Conservation (phyloP, 768 basidiomycete genomes). For the Amanita pallidorosea region DNA sequence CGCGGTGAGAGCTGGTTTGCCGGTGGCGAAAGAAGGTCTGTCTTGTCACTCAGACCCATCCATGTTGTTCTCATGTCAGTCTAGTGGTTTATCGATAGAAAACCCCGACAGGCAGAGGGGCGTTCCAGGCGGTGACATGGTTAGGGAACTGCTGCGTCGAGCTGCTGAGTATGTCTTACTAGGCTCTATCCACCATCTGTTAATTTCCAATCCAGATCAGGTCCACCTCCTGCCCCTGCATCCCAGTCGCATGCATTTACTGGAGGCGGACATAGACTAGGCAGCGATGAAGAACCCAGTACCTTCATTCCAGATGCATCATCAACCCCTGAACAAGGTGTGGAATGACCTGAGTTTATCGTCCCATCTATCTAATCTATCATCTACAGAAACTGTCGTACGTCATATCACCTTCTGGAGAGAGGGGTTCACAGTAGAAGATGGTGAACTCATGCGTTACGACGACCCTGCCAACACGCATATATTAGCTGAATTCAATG, state of each 20-base stretch:
- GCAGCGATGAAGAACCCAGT: constrained; percentile 83
- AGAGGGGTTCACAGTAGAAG: constrained; percentile 87
- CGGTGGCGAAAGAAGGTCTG: constrained; percentile 88
- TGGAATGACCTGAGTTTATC: neutral
- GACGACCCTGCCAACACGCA: constrained; percentile 65
- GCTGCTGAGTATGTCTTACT: constrained; percentile 59
- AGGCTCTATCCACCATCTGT: neutral
- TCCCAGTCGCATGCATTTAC: constrained; percentile 31
- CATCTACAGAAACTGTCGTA: constrained; percentile 42
- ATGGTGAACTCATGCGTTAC: constrained; percentile 77
- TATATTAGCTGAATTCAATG: constrained; percentile 65
- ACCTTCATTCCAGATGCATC: constrained; percentile 60
- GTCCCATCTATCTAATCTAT: neutral
- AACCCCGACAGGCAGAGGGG: constrained; percentile 54
- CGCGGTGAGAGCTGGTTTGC: constrained; percentile 73
- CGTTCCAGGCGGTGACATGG: constrained; percentile 47
- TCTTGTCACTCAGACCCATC: neutral
- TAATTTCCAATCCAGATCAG: constrained; percentile 19
- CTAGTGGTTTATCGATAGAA: constrained; percentile 80
- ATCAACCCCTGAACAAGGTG: constrained; percentile 17
- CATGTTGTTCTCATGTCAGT: neutral
- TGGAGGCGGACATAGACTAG: constrained; percentile 77
- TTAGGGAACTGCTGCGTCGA: constrained; percentile 64
- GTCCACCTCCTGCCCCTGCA: constrained; percentile 15
- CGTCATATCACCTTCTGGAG: constrained; percentile 87